phyloP scores from a whole-genome alignment of 2,329 filamentous ascomycete species.

The Calycina herbarum region DNA sequence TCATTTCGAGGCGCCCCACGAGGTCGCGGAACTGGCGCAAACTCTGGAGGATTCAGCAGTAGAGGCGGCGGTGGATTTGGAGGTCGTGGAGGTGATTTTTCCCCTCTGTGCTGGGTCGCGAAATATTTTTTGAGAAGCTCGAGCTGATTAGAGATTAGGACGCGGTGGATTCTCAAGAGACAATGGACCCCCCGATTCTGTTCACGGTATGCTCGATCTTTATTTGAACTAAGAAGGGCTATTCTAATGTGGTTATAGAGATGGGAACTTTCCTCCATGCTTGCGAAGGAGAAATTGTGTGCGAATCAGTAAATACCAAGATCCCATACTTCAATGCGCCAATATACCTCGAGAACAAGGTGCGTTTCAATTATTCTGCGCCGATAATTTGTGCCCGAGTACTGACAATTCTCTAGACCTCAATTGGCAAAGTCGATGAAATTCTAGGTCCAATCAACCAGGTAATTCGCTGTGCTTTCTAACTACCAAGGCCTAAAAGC shows the following conservation, averaged over 20 bases:
- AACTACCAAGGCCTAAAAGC: neutral
- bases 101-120: conserved; percentile 8
- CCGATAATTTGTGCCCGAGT: neutral
- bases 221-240: neutral
- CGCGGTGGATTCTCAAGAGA: conserved; percentile 63
- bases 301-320: conserved; percentile 91
- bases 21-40: conserved; percentile 49
- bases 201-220: conserved; percentile 49
- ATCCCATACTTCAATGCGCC: conserved; percentile 99
- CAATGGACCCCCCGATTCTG: conserved; percentile 61
- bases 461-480: conserved; percentile 22
- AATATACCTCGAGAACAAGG: conserved; percentile 99
- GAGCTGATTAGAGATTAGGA: conserved; percentile 42
- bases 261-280: conserved; percentile 94
- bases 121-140: neutral
- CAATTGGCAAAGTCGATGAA: conserved; percentile 96
- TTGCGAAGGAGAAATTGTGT: conserved; percentile 97
- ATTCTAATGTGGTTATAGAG: conserved; percentile 51
- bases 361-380: conserved; percentile 38
- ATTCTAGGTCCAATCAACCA: conserved; percentile 96
- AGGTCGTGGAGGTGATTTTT: conserved; percentile 37
- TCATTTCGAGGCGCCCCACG: conserved; percentile 59
- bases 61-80: conserved; percentile 48
- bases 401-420: conserved; percentile 52
- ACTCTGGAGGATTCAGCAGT: conserved; percentile 52